Percentiles rank a stretch among this genome's conserved stretches.
These are phyloP conservation scores for Aspergillus sp. DNA, from an alignment of 2,329 filamentous ascomycete genomes.

Conservation along the genomic window DNA sequence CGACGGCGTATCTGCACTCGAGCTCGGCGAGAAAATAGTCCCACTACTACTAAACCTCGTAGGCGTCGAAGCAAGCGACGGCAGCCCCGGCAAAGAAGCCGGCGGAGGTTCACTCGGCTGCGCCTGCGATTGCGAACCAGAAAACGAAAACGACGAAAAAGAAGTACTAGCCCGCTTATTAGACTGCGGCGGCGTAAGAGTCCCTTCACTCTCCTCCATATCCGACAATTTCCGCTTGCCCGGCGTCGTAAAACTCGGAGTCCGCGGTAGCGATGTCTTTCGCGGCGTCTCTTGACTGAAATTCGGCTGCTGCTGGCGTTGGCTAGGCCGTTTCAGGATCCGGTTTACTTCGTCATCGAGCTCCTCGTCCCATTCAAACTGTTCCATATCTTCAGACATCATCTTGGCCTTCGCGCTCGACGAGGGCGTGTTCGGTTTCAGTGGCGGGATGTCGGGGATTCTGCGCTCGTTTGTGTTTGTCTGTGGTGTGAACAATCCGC, in stretches of 20 bases:
- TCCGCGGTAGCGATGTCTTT: conserved; percentile 27
- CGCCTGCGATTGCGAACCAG: not conserved
- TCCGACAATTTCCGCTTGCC: conserved; percentile 32
- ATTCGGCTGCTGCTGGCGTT: conserved; percentile 24
- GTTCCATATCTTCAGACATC: conserved; percentile 30
- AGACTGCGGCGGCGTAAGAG: not conserved
- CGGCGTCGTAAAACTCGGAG: conserved; percentile 26
- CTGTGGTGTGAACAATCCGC: conserved; percentile 30
- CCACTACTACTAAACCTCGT: too few relatives aligned
- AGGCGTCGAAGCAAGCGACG: too few relatives aligned
- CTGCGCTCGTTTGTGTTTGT: conserved; percentile 17
- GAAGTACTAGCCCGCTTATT: not conserved
- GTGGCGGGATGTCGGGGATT: conserved; percentile 5
- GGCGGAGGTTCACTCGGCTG: not conserved
- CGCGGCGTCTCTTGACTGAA: conserved; percentile 30
- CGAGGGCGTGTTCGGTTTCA: conserved; percentile 3
- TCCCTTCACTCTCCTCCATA: conserved; percentile 5
- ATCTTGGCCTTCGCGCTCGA: conserved; percentile 24
- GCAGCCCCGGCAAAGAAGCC: too few relatives aligned
- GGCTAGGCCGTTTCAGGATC: conserved; percentile 14
- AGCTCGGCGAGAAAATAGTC: too few relatives aligned
- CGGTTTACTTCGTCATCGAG: conserved; percentile 28
- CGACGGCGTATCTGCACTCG: too few relatives aligned
- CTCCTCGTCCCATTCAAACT: conserved; percentile 33
- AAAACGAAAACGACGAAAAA: too few relatives aligned